phyloP scores from a whole-genome alignment of 129 eudicot species.

The Helianthus tuberosus region DNA sequence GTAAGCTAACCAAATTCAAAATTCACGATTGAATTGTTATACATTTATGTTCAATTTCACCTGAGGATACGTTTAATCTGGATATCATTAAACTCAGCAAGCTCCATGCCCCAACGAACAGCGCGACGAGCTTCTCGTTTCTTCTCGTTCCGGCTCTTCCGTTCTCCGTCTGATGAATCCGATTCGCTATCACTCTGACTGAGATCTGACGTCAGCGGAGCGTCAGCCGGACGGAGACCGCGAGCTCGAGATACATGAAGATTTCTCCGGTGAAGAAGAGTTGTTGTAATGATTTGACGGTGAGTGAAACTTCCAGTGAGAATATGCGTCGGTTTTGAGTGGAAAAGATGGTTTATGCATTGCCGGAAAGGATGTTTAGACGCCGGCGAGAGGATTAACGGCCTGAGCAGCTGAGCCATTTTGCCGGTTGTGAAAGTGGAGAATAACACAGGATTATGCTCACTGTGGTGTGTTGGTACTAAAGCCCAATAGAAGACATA shows the following conservation, averaged over 20 bases:
- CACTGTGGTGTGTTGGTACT: background rate
- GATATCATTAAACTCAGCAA: constrained; percentile 58
- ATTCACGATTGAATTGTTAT: background rate
- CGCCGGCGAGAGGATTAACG: constrained; percentile 42
- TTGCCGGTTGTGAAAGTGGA: background rate
- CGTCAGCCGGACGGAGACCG: constrained; percentile 54
- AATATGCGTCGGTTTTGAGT: constrained; percentile 19
- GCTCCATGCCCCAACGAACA: constrained; percentile 82
- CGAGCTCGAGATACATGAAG: constrained; percentile 45
- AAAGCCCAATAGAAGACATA: background rate
- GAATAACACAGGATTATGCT: background rate
- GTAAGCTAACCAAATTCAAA: background rate
- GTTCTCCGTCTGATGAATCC: constrained; percentile 30
- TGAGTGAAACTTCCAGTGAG: constrained; percentile 16
- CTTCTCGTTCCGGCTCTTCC: constrained; percentile 77
- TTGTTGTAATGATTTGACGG: background rate
- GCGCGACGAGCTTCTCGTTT: constrained; percentile 87
- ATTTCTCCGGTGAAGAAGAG: constrained; percentile 21
- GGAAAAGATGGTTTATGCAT: constrained; percentile 35
- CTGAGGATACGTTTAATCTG: constrained; percentile 83
- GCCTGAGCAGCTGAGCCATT: constrained; percentile 59
- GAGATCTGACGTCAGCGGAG: constrained; percentile 32
- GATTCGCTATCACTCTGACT: constrained; percentile 41
- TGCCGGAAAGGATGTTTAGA: constrained; percentile 45
- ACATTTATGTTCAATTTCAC: constrained; percentile 18